A percentile compares a stretch with the other conserved stretches of the same genome.
Evolutionary conservation across 192 early-diverging fungal species (phyloP).

Genomic region (Entophlyctis helioformis): DNA sequence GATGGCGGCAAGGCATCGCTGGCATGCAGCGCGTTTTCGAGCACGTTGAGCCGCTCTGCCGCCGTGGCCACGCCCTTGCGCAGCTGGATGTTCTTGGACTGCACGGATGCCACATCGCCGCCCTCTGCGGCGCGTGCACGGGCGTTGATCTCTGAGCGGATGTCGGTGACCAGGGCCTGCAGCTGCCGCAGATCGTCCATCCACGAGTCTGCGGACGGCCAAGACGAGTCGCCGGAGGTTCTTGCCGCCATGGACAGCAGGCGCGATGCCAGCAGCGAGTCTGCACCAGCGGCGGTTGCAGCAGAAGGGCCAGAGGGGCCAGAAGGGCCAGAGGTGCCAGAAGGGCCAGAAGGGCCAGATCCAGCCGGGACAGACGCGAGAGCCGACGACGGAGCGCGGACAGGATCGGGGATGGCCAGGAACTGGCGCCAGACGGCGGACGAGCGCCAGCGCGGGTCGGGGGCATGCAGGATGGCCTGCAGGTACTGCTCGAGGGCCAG

Average conservation of each 20-base stretch:
- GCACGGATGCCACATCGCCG: conserved; percentile 64
- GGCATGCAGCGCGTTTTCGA: conserved; percentile 38
- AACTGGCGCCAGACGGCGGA: conserved; percentile 65
- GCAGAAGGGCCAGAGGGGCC: not conserved
- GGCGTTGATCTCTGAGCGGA: conserved; percentile 57
- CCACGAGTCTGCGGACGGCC: conserved; percentile 59
- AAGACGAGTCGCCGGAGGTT: too few relatives aligned
- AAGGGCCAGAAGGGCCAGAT: too few relatives aligned
- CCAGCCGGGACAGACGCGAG: too few relatives aligned
- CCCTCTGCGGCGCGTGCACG: conserved; percentile 61
- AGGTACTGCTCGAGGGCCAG: conserved; percentile 70
- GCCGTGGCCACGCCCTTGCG: conserved; percentile 50
- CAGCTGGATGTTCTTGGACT: conserved; percentile 66
- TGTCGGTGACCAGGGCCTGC: conserved; percentile 50
- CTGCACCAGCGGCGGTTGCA: too few relatives aligned
- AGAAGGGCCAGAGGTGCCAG: too few relatives aligned
- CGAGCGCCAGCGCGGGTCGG: conserved; percentile 67
- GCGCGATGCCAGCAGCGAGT: not conserved
- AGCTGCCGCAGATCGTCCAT: conserved; percentile 59
- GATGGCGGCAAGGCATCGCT: not conserved
- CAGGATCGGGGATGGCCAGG: conserved; percentile 46
- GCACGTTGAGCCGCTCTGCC: conserved; percentile 27
- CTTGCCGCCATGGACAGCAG: too few relatives aligned
- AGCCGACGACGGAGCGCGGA: not conserved
- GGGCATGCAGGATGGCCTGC: conserved; percentile 50